phyloP scores from a whole-genome alignment of 2,329 filamentous ascomycete genomes.

The Chaetomium globosum region DNA sequence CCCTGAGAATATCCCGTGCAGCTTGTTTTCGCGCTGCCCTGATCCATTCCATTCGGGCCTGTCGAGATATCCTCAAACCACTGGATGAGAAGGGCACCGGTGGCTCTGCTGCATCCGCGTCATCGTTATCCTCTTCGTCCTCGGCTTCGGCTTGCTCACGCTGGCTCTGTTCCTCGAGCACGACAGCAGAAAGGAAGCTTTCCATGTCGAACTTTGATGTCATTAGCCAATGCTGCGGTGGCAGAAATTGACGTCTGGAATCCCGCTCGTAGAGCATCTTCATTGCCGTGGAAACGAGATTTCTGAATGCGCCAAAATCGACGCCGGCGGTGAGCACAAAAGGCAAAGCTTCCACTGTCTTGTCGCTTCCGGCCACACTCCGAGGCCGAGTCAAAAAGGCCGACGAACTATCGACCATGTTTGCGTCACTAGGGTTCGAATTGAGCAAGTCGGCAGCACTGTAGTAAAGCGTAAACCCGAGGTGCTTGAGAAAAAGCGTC shows the following conservation, averaged over 20 bases:
- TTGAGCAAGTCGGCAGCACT: slow-evolving; percentile 66
- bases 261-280: slow-evolving; percentile 92
- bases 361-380: slow-evolving; percentile 2
- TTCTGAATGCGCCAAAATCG: slow-evolving; percentile 75
- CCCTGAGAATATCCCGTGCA: slow-evolving; percentile 70
- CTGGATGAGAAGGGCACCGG: slow-evolving; percentile 46
- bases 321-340: slow-evolving; percentile 64
- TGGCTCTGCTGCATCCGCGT: slow-evolving; percentile 33
- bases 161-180: slow-evolving; percentile 82
- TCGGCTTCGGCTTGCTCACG: slow-evolving; percentile 66
- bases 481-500: slow-evolving; percentile 83
- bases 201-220: slow-evolving; percentile 84
- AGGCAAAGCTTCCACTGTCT: slow-evolving; percentile 33
- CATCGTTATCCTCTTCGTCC: slow-evolving; percentile 51
- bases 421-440: not conserved
- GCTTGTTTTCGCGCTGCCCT: slow-evolving; percentile 66
- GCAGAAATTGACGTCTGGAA: slow-evolving; percentile 82
- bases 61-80: slow-evolving; percentile 63
- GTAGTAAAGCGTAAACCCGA: slow-evolving; percentile 88
- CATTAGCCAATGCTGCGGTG: slow-evolving; percentile 91
- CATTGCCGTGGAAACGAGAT: slow-evolving; percentile 76
- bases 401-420: slow-evolving; percentile 10
- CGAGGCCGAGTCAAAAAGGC: slow-evolving; percentile 9
- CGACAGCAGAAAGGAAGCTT: slow-evolving; percentile 81
- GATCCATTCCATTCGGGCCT: slow-evolving; percentile 65